Evolutionary conservation across 139 green algal species (phyloP).

Genomic region (Micractinium sp.): DNA sequence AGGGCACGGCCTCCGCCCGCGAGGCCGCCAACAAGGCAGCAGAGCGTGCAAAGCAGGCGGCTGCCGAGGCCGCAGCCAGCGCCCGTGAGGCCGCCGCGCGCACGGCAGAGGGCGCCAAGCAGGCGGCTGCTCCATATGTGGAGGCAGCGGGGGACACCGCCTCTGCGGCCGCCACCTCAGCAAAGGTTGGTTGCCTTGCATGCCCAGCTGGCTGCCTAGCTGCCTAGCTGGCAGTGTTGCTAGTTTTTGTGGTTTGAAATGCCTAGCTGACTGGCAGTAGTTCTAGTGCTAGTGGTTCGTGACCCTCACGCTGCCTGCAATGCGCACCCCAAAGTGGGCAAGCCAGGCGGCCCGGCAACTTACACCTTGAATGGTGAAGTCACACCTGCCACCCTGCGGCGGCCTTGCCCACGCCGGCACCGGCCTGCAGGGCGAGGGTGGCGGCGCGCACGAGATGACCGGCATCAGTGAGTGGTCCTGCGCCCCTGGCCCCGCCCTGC

Average conservation of each 20-base stretch:
- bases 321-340: not conserved
- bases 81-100: not conserved
- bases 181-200: not conserved
- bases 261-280: too few relatives aligned
- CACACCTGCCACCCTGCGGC: too few relatives aligned
- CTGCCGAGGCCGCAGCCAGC: not conserved
- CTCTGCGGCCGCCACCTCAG: not conserved
- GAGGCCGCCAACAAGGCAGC: not conserved
- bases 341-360: too few relatives aligned
- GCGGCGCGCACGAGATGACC: not conserved
- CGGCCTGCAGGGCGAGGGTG: not conserved
- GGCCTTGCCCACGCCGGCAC: too few relatives aligned
- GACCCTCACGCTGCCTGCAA: not conserved
- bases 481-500: too few relatives aligned
- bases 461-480: not conserved
- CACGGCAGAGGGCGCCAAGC: not conserved
- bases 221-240: not conserved
- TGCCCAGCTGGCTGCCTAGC: not conserved
- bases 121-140: not conserved
- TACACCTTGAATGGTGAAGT: too few relatives aligned
- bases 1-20: not conserved
- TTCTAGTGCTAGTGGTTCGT: not conserved
- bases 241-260: not conserved
- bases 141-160: slow-evolving; percentile 8
- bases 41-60: not conserved